These are phyloP conservation scores for Nemania sp. DNA, from an alignment of 2,329 filamentous ascomycete species.

Conservation along the genomic window DNA sequence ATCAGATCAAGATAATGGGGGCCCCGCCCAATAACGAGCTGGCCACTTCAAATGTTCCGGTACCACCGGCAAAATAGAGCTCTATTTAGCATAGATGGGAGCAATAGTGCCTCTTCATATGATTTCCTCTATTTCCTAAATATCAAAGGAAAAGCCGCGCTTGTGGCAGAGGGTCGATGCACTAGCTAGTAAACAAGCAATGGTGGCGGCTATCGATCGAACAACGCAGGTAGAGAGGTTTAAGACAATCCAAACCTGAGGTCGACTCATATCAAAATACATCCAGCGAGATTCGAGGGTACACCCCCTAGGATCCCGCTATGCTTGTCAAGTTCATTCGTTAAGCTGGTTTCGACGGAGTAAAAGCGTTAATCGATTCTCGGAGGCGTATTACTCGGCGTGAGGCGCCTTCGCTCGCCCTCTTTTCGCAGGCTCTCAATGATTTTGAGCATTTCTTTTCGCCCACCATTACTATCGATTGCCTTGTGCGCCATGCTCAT, in stretches of 20 bases:
- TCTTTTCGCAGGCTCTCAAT: conserved; percentile 90
- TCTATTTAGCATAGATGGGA: not conserved
- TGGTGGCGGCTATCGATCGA: not conserved
- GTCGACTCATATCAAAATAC: not conserved
- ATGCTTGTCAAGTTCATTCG: not conserved
- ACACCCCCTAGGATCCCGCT: not conserved
- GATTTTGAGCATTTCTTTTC: conserved; percentile 91
- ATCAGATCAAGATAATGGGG: conserved; percentile 8
- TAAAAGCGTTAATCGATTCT: conserved; percentile 56
- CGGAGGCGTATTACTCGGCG: conserved; percentile 56
- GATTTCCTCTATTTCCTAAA: not conserved
- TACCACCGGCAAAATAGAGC: not conserved
- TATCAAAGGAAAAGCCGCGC: not conserved
- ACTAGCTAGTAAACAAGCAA: not conserved
- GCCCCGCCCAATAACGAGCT: not conserved
- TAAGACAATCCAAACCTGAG: not conserved
- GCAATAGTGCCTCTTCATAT: not conserved
- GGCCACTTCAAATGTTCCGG: not conserved
- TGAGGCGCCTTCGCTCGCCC: conserved; percentile 77
- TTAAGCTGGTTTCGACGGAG: not conserved
- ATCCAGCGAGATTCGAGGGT: not conserved
- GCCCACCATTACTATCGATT: conserved; percentile 81
- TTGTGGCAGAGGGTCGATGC: not conserved
- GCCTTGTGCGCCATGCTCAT: conserved; percentile 92
- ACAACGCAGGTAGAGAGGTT: not conserved